A percentile compares a stretch with the other conserved stretches of the same genome.
phyloP scores from a whole-genome alignment of 1,139 yeast genomes.

The Pichia sp. region DNA sequence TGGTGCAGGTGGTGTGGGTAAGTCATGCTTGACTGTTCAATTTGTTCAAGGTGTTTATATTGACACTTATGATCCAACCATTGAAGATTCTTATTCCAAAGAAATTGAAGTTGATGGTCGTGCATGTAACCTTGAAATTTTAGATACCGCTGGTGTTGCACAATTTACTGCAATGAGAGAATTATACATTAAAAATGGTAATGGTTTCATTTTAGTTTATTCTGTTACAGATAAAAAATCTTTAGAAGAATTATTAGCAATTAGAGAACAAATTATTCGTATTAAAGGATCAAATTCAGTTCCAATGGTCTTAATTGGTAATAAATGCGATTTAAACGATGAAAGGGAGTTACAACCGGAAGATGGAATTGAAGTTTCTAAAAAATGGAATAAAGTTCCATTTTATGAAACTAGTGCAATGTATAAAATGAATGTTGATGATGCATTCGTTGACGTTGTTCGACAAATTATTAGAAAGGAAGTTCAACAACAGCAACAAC shows the following conservation, averaged over 20 bases:
- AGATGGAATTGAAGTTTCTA: slow-evolving; percentile 76
- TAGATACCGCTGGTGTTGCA: slow-evolving; percentile 98
- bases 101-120: slow-evolving; percentile 90
- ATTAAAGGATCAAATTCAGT: slow-evolving; percentile 76
- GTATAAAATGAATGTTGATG: slow-evolving; percentile 89
- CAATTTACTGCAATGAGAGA: slow-evolving; percentile 96
- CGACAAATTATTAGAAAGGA: slow-evolving; percentile 80
- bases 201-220: slow-evolving; percentile 80
- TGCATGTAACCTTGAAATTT: slow-evolving; percentile 83
- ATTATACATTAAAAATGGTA: slow-evolving; percentile 89
- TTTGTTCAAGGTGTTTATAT: slow-evolving; percentile 88
- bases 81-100: slow-evolving; percentile 92
- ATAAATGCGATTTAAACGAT: slow-evolving; percentile 71
- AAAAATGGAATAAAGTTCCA: slow-evolving; percentile 62
- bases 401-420: slow-evolving; percentile 93
- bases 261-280: slow-evolving; percentile 77
- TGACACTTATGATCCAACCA: slow-evolving; percentile 95
- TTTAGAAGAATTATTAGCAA: slow-evolving; percentile 69
- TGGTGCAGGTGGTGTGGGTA: slow-evolving; percentile 99
- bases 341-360: slow-evolving; percentile 80
- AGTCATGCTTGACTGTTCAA: slow-evolving; percentile 89
- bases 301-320: slow-evolving; percentile 71
- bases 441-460: slow-evolving; percentile 53
- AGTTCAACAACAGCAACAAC: slow-evolving; percentile 31
- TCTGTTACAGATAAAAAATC: slow-evolving; percentile 77